Evolutionary conservation across 257 asterid genomes (phyloP).

Genomic region (Handroanthus guayacan): DNA sequence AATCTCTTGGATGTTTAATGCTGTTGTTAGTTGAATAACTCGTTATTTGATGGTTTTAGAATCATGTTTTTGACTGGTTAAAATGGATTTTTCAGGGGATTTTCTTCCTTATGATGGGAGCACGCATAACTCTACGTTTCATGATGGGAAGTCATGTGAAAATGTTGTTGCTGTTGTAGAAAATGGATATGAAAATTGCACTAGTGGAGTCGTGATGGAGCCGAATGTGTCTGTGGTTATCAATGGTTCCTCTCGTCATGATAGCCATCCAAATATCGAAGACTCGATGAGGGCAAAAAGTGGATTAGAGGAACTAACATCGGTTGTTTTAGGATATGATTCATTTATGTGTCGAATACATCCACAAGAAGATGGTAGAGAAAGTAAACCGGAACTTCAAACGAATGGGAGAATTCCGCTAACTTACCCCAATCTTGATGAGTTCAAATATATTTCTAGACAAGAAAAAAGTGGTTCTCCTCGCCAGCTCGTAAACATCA

Average conservation of each 20-base stretch:
- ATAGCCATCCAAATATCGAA: conserved; percentile 37
- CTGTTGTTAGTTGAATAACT: conserved; percentile 16
- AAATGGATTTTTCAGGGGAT: conserved; percentile 61
- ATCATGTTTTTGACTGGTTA: conserved; percentile 26
- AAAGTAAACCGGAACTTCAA: conserved; percentile 37
- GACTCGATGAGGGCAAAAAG: conserved; percentile 47
- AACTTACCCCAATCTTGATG: conserved; percentile 76
- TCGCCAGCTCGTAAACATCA: conserved; percentile 63
- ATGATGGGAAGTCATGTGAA: conserved; percentile 41
- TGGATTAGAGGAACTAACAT: conserved; percentile 54
- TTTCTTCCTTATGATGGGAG: conserved; percentile 50
- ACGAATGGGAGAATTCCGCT: conserved; percentile 56
- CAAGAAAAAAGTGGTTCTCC: conserved; percentile 58
- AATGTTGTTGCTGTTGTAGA: conserved; percentile 43
- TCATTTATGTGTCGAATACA: conserved; percentile 52
- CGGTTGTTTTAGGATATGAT: conserved; percentile 55
- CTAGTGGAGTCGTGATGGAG: conserved; percentile 35
- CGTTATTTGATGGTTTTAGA: not conserved
- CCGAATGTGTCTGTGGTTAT: conserved; percentile 43
- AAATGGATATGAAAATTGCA: conserved; percentile 44
- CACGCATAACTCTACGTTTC: conserved; percentile 38
- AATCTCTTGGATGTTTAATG: conserved; percentile 9
- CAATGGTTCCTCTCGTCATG: conserved; percentile 40
- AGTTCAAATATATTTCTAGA: conserved; percentile 67
- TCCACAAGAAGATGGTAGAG: conserved; percentile 36